These are phyloP conservation scores for Pythium chondricola DNA, from an alignment of 352 stramenopile species.

Conservation along the genomic window DNA sequence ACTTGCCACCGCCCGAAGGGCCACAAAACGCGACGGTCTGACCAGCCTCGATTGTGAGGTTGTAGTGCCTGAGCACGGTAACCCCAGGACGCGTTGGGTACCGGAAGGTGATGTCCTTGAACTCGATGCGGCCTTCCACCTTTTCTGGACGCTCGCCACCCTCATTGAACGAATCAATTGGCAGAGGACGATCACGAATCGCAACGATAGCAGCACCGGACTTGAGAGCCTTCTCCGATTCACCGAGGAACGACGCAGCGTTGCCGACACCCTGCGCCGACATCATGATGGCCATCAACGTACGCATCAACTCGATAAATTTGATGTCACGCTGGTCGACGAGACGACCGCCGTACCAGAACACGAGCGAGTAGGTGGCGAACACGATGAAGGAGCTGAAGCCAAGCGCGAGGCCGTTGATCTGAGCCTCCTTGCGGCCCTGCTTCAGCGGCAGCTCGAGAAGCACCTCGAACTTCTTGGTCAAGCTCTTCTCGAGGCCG, in stretches of 20 bases:
- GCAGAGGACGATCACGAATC: conserved; percentile 20
- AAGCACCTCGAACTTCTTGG: not conserved
- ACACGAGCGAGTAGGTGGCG: conserved; percentile 14
- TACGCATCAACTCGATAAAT: not conserved
- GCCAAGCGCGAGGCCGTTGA: conserved; percentile 24
- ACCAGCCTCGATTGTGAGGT: conserved; percentile 62
- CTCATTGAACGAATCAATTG: conserved; percentile 32
- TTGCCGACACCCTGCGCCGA: conserved; percentile 16
- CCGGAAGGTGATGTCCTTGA: conserved; percentile 59
- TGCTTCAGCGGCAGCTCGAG: not conserved
- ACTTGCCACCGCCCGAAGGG: conserved; percentile 26
- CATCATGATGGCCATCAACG: conserved; percentile 10
- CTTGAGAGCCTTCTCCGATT: conserved; percentile 69
- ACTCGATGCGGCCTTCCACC: conserved; percentile 34
- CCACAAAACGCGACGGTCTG: conserved; percentile 56
- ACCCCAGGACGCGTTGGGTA: conserved; percentile 62
- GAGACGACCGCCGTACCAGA: not conserved
- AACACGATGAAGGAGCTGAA: conserved; percentile 49
- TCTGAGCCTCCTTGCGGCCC: not conserved
- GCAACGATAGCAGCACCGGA: conserved; percentile 25
- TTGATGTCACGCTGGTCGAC: not conserved
- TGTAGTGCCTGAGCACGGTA: conserved; percentile 75
- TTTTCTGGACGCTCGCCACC: conserved; percentile 8
- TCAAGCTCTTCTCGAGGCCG: not conserved
- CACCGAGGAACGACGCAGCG: conserved; percentile 20